Evolutionary conservation across 2,329 filamentous ascomycete genomes (phyloP).

Genomic region (Xylariales sp.): DNA sequence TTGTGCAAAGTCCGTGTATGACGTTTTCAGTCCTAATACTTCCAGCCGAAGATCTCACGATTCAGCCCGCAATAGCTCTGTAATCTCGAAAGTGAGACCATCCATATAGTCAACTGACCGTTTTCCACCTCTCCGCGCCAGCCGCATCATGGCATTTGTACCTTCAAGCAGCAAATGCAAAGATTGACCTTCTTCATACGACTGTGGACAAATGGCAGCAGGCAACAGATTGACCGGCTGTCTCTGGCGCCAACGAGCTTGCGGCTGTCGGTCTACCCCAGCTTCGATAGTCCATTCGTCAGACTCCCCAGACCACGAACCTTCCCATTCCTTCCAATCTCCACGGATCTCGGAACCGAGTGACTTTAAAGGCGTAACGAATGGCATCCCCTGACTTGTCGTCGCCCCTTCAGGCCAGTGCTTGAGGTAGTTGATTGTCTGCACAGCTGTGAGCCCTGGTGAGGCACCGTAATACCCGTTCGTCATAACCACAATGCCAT

Average conservation of each 20-base stretch:
- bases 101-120: constrained; percentile 3
- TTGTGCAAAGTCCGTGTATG: no score
- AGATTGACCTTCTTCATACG: constrained; percentile 1
- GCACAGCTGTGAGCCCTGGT: background rate
- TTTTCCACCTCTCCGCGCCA: constrained; percentile 2
- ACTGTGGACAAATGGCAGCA: background rate
- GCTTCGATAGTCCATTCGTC: constrained; percentile 4
- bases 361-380: background rate
- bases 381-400: background rate
- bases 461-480: background rate
- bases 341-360: background rate
- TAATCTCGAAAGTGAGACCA: background rate
- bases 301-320: background rate
- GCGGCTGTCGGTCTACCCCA: background rate
- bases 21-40: no score
- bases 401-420: background rate
- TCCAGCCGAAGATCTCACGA: background rate
- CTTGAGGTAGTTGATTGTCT: constrained; percentile 2
- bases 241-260: constrained; percentile 1
- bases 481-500: constrained; percentile 5
- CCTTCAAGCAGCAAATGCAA: background rate
- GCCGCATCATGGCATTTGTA: background rate
- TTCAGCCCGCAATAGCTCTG: background rate
- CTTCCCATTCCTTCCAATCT: constrained; percentile 3
- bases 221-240: background rate